phyloP scores from a whole-genome alignment of 495 filamentous ascomycete species.

The Platismatia glauca region DNA sequence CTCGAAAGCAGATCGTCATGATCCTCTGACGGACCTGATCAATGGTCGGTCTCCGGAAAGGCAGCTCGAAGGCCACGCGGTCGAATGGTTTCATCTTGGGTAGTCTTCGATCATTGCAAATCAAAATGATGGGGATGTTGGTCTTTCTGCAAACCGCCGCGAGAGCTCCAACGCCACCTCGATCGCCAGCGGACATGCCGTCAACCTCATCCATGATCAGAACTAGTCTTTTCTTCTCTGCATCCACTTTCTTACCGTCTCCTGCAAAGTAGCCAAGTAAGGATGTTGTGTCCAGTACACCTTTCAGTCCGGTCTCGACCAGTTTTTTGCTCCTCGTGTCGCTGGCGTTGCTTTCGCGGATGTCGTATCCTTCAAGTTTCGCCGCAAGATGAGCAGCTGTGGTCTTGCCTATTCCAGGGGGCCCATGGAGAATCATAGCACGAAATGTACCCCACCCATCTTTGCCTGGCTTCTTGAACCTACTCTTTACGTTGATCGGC shows the following conservation, averaged over 20 bases:
- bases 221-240: slow-evolving; percentile 79
- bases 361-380: slow-evolving; percentile 84
- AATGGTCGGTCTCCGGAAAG: slow-evolving; percentile 79
- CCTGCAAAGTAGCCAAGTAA: slow-evolving; percentile 87
- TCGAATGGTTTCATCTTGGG: slow-evolving; percentile 99
- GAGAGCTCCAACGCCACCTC: slow-evolving; percentile 89
- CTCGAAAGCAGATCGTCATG: slow-evolving; percentile 87
- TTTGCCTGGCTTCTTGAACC: slow-evolving; percentile 69
- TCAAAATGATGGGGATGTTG: slow-evolving; percentile 87
- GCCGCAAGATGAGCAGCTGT: slow-evolving; percentile 93
- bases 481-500: slow-evolving; percentile 58
- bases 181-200: slow-evolving; percentile 95
- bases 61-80: slow-evolving; percentile 67
- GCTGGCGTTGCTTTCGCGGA: slow-evolving; percentile 91
- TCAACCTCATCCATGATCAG: slow-evolving; percentile 99
- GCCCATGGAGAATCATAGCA: slow-evolving; percentile 86
- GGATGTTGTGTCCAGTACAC: slow-evolving; percentile 88
- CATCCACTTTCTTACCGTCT: slow-evolving; percentile 69
- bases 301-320: slow-evolving; percentile 75
- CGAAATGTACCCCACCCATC: slow-evolving; percentile 73
- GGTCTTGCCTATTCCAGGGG: slow-evolving; percentile 95
- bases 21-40: slow-evolving; percentile 84
- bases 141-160: slow-evolving; percentile 92
- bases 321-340: slow-evolving; percentile 97
- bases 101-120: slow-evolving; percentile 88